These are phyloP conservation scores for Schizochytrium sp. DNA, from an alignment of 108 stramenopile species.

Conservation along the genomic window DNA sequence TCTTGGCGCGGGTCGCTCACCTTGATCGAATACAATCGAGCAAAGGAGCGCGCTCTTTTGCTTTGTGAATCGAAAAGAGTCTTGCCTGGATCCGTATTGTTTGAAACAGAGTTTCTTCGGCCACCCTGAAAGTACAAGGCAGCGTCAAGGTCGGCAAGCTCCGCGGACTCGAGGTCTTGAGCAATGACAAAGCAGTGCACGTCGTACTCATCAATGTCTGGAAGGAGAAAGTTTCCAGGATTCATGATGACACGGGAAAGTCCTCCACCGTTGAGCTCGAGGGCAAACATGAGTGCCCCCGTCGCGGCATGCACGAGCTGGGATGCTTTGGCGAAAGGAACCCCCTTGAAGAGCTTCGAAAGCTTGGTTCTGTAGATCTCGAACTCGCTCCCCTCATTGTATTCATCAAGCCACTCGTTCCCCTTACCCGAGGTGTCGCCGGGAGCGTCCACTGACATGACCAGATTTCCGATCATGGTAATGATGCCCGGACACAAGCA, in stretches of 20 bases:
- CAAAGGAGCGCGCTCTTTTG: background rate
- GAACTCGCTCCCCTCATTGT: background rate
- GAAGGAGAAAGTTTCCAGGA: background rate
- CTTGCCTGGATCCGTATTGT: no score
- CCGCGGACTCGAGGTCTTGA: background rate
- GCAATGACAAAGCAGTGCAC: constrained; percentile 6
- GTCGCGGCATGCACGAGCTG: background rate
- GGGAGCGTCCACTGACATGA: constrained; percentile 1
- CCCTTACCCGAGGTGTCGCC: background rate
- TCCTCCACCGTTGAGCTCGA: background rate
- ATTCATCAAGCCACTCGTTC: background rate
- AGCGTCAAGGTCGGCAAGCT: background rate
- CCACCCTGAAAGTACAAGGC: background rate
- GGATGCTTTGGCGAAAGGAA: background rate
- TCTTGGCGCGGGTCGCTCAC: background rate
- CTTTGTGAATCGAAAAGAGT: no score
- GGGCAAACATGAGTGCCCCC: background rate
- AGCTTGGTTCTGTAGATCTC: background rate
- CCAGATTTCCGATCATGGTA: constrained; percentile 8
- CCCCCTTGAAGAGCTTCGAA: background rate
- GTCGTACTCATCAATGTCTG: background rate
- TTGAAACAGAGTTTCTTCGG: no score
- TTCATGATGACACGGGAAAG: background rate
- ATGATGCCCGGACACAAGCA: background rate
- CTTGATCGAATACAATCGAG: background rate